Percentiles rank a stretch among this genome's conserved stretches.
phyloP scores from a whole-genome alignment of 2,329 filamentous ascomycete genomes.

The Tothia fuscella region DNA sequence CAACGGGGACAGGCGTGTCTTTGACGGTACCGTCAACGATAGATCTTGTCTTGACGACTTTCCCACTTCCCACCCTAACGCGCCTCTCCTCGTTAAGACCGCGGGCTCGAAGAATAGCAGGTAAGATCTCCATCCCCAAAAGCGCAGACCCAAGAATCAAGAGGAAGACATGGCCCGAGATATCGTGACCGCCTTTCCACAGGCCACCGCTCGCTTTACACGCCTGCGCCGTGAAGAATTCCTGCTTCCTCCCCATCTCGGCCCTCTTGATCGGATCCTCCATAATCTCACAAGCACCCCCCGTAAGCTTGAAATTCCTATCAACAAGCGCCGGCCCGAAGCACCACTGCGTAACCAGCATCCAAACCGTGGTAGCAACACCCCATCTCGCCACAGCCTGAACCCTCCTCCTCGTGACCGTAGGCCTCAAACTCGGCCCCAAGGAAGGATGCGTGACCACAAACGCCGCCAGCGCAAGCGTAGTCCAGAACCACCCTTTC shows the following conservation, averaged over 20 bases:
- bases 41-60: constrained; percentile 28
- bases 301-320: constrained; percentile 75
- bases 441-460: constrained; percentile 53
- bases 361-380: constrained; percentile 66
- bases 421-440: constrained; percentile 28
- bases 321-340: constrained; percentile 88
- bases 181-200: constrained; percentile 93
- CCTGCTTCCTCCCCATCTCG: constrained; percentile 29
- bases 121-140: constrained; percentile 68
- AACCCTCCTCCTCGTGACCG: constrained; percentile 34
- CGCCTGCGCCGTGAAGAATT: constrained; percentile 44
- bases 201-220: constrained; percentile 72
- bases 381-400: constrained; percentile 57
- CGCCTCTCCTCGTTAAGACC: constrained; percentile 49
- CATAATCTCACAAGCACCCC: constrained; percentile 64
- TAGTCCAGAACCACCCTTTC: constrained; percentile 87
- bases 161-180: constrained; percentile 90
- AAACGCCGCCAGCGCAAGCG: constrained; percentile 59
- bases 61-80: constrained; percentile 50
- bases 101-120: constrained; percentile 38
- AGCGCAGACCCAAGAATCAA: constrained; percentile 75
- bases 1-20: constrained; percentile 10
- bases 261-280: constrained; percentile 36
- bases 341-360: constrained; percentile 88
- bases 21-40: constrained; percentile 9